Evolutionary conservation across 345 rosid genomes (phyloP), one percentile per base, ranked within the genome.

Genomic region (Eutrema japonicum): DNA sequence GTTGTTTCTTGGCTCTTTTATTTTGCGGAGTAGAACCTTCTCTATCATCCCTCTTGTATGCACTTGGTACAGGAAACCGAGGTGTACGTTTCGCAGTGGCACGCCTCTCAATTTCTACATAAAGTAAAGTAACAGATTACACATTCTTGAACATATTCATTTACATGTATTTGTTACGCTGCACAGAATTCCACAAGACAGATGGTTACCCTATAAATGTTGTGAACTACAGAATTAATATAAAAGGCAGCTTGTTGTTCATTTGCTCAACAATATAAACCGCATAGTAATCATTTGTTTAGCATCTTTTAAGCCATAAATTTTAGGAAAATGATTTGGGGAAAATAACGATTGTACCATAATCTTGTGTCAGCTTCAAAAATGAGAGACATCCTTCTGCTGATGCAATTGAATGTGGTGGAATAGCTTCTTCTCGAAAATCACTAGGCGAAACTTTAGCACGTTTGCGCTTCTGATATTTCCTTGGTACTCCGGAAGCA

Each of bases 81-180:
- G 97, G 98, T 41, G 98, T 96, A 83, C 99, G 90, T 85, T 82
- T 96, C 77, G 91, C 81, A 70, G 87, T 86, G 58, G 87, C 95
- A 85, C 84, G 87, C 71, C 86, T 91, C 70, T 82, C 88, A 26
- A 37, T 78, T 70, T 79, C 99, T 96, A 70, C 66, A 70, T 76
- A 41, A 70, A 61, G 55, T 27, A 33, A 70, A 68, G 74, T 33
- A 42, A 30, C 58, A 51, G 58, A 66, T 66, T 53, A 69, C 32
- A 53, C 70, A 58, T 62, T 73, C 35, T 48, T 66, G 59, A 60
- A 61, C 26, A 60, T n/a, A 60, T 50, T 71, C 42, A 51, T 45
- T 46, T 41, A 66, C 47, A 37, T 18, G 36, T 18, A 55, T 13
- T 70, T 50, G 49, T 64, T 76, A 70, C n/a, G 33, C 54, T 48